Percentiles rank a stretch among this genome's conserved stretches.
Evolutionary conservation across 2,329 filamentous ascomycete species (phyloP).

Genomic region (Colletotrichum paranaense): DNA sequence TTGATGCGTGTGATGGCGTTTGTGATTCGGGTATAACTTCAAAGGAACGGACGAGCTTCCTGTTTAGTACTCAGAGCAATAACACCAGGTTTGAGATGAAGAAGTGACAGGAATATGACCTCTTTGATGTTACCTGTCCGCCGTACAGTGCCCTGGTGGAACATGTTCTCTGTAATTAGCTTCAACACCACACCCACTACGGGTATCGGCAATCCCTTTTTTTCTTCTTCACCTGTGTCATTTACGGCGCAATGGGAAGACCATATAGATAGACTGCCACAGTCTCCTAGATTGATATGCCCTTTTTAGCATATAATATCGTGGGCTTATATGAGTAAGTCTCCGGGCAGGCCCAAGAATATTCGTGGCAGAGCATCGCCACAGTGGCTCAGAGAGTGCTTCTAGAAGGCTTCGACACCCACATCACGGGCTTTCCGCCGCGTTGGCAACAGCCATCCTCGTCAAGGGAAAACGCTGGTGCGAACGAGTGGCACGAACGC

Average conservation of each 20-base stretch:
- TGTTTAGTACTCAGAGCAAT: neutral
- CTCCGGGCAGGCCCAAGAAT: neutral
- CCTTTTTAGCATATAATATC: neutral
- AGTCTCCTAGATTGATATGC: neutral
- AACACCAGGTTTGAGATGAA: neutral
- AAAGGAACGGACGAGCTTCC: neutral
- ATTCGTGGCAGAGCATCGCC: neutral
- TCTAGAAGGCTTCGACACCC: slow-evolving; percentile 21
- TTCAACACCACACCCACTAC: neutral
- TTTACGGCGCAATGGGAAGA: neutral
- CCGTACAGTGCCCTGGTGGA: neutral
- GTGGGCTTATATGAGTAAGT: neutral
- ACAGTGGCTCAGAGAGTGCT: neutral
- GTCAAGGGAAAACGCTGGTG: neutral
- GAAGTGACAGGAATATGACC: neutral
- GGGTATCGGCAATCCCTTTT: neutral
- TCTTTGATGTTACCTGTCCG: neutral
- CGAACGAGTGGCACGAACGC: slow-evolving; percentile 11
- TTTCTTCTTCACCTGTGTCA: neutral
- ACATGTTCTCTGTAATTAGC: neutral
- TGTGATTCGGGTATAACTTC: slow-evolving; percentile 7
- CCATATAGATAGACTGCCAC: neutral
- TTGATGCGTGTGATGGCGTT: slow-evolving; percentile 5
- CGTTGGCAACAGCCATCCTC: neutral
- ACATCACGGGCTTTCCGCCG: neutral